A percentile compares a stretch with the other conserved stretches of the same genome.
phyloP scores from a whole-genome alignment of 2,329 filamentous ascomycete genomes.

The Monosporascus sp. region DNA sequence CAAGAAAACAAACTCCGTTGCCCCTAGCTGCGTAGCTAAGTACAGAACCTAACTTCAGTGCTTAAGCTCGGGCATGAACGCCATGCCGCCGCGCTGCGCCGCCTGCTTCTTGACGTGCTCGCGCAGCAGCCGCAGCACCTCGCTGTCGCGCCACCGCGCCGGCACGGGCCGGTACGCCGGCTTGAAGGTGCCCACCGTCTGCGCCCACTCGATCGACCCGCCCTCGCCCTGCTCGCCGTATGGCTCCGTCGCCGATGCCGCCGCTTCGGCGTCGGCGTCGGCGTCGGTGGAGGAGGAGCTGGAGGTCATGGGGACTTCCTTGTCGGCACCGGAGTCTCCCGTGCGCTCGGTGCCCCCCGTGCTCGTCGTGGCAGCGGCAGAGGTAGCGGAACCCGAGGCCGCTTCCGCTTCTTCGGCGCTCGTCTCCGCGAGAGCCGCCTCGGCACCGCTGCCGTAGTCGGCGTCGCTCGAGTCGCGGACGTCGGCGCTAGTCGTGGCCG shows the following conservation, averaged over 20 bases:
- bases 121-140: slow-evolving; percentile 71
- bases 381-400: slow-evolving; percentile 7
- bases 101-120: slow-evolving; percentile 69
- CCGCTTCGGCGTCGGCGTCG: slow-evolving; percentile 19
- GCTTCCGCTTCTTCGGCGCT: slow-evolving; percentile 2
- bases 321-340: too few relatives aligned
- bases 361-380: slow-evolving; percentile 18
- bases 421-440: slow-evolving; percentile 6
- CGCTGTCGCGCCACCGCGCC: slow-evolving; percentile 74
- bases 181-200: slow-evolving; percentile 91
- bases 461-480: slow-evolving; percentile 37
- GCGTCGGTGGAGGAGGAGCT: slow-evolving; percentile 13
- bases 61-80: slow-evolving; percentile 49
- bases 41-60: slow-evolving; percentile 1
- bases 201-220: slow-evolving; percentile 80
- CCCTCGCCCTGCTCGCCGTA: slow-evolving; percentile 21
- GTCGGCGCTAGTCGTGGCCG: slow-evolving; percentile 44
- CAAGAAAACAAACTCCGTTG: too few relatives aligned
- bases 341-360: slow-evolving; percentile 10
- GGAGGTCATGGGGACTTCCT: slow-evolving; percentile 9
- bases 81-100: slow-evolving; percentile 49
- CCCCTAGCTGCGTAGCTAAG: neutral
- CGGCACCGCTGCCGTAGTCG: slow-evolving; percentile 19
- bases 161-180: slow-evolving; percentile 91
- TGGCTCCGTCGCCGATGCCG: slow-evolving; percentile 22